Evolutionary conservation across 2,329 filamentous ascomycete genomes (phyloP), one percentile per base, ranked within the genome.

Genomic region (Colletotrichum liaoningense): DNA sequence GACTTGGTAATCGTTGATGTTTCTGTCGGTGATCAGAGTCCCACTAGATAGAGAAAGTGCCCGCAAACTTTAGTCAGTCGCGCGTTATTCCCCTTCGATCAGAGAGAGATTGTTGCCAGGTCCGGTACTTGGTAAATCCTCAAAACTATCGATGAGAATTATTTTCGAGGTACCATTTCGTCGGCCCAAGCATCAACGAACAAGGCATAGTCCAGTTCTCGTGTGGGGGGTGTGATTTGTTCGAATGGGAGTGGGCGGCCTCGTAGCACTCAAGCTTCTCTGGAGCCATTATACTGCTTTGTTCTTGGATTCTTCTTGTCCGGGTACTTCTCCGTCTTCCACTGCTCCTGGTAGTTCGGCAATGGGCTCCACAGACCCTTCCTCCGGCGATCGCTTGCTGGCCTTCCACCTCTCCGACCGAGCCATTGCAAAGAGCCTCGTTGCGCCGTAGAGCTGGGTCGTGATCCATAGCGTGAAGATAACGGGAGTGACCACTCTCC

Each of bases 371-470:
- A 49, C 26, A 3, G 52, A 26, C 12, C 42, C 63, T 14, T 56
- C 35, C 6, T 24, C 24, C 3, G 58, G 46, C 12, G 33, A 35
- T 22, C 28, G 35, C 12, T 62, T 62, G 16, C 4, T 16, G 26
- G 33, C 22, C 11, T 72, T 67, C 24, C 67, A 8, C 16, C 57
- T 33, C 33, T 75, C 72, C 0, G 74, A 67, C 3, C 60, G 46
- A 5, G 72, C 68, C 74, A 75, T 74, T 4, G 52, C 22, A 12
- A 60, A 64, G 22, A 74, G 66, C 22, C 72, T 64, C 11, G 63
- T 68, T 3, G 72, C 72, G 3, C 72, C 74, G 62, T 75, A 75
- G 24, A 75, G 64, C 65, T 75, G 74, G 1, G 74, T 75, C 0
- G 63, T 30, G 8, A 75, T 74, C 74, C 74, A 75, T 1, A 75